phyloP scores from a whole-genome alignment of 2,329 filamentous ascomycete genomes.

The Mycosphaerella arachidis region DNA sequence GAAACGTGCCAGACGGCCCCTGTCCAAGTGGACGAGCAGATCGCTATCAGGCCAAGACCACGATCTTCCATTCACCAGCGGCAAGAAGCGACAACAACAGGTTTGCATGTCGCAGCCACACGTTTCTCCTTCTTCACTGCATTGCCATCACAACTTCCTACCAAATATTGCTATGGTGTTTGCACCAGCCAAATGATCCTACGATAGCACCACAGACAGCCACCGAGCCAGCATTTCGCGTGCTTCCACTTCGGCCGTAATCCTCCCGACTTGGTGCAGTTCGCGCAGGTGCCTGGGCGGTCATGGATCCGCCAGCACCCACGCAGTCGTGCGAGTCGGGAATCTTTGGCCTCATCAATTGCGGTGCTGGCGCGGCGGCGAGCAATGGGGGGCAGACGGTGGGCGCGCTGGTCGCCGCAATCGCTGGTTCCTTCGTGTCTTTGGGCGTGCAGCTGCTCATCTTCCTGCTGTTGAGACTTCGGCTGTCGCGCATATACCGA shows the following conservation, averaged over 20 bases:
- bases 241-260: background rate
- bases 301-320: background rate
- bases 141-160: background rate
- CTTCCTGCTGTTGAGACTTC: constrained; percentile 75
- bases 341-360: constrained; percentile 4
- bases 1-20: background rate
- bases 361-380: constrained; percentile 8
- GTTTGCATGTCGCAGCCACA: background rate
- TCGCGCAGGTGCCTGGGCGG: background rate
- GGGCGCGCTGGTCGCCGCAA: constrained; percentile 35
- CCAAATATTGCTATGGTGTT: background rate
- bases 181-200: background rate
- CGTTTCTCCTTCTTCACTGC: background rate
- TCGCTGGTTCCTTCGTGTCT: constrained; percentile 32
- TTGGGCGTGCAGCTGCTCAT: constrained; percentile 51
- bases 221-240: background rate
- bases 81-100: constrained; percentile 1
- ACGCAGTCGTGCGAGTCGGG: background rate
- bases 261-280: background rate
- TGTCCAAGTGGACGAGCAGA: background rate
- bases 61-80: background rate
- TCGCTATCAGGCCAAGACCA: constrained; percentile 5
- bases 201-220: background rate
- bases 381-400: constrained; percentile 30
- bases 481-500: constrained; percentile 78